These are phyloP conservation scores for Venturia asperata DNA, from an alignment of 2,329 filamentous ascomycete species.

Conservation along the genomic window DNA sequence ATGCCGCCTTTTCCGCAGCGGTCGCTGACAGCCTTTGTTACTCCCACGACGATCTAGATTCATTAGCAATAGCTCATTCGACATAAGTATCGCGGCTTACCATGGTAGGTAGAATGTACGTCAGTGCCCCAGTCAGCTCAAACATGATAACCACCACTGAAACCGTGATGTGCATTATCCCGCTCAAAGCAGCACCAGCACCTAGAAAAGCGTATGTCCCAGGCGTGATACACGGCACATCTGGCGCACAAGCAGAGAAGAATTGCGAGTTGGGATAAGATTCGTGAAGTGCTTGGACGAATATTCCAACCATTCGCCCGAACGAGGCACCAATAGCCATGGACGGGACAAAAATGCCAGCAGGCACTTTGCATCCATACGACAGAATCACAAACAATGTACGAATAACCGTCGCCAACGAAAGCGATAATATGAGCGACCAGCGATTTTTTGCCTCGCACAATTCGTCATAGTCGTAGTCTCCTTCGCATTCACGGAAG, in stretches of 20 bases:
- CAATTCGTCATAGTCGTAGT: slow-evolving; percentile 79
- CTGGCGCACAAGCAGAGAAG: slow-evolving; percentile 81
- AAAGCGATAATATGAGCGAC: slow-evolving; percentile 69
- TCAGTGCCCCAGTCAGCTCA: slow-evolving; percentile 90
- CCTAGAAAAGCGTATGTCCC: slow-evolving; percentile 96
- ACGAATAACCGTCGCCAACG: slow-evolving; percentile 72
- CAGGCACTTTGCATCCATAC: slow-evolving; percentile 95
- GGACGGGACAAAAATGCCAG: slow-evolving; percentile 94
- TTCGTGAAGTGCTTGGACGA: slow-evolving; percentile 85
- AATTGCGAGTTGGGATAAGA: slow-evolving; percentile 74
- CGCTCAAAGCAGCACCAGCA: slow-evolving; percentile 81
- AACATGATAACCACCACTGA: slow-evolving; percentile 99
- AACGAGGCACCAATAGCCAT: slow-evolving; percentile 97
- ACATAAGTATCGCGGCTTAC: slow-evolving; percentile 30
- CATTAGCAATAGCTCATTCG: neutral
- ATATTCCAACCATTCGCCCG: slow-evolving; percentile 85
- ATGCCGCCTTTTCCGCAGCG: slow-evolving; percentile 94
- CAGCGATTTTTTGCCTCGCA: slow-evolving; percentile 74
- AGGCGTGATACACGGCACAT: slow-evolving; percentile 92
- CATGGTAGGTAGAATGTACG: slow-evolving; percentile 97
- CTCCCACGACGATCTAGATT: slow-evolving; percentile 75
- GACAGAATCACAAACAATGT: slow-evolving; percentile 86
- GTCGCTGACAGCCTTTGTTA: slow-evolving; percentile 89
- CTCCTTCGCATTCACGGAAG: slow-evolving; percentile 86
- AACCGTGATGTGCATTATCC: slow-evolving; percentile 97